Evolutionary conservation across 345 rosid genomes (phyloP).

Genomic region (Syzygium aromaticum): DNA sequence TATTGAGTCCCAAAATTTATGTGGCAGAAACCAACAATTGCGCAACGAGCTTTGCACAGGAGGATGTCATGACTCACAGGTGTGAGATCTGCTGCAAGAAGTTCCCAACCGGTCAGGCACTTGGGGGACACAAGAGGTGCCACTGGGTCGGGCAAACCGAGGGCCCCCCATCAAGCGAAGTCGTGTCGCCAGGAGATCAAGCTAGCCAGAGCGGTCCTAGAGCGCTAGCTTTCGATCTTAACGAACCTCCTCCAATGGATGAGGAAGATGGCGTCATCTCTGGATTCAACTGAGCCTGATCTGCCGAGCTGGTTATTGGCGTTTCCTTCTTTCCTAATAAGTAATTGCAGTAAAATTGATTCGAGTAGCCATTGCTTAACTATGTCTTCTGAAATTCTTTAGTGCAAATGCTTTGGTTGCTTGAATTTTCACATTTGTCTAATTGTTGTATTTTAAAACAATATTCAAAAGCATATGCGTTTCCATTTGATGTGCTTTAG

Average conservation of each 20-base stretch:
- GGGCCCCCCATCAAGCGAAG: background rate
- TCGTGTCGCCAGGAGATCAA: background rate
- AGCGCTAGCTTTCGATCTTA: slow-evolving; percentile 16
- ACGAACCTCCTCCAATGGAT: slow-evolving; percentile 15
- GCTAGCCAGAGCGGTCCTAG: slow-evolving; percentile 5
- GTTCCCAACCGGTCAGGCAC: slow-evolving; percentile 13
- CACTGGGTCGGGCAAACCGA: slow-evolving; percentile 7
- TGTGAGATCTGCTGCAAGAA: slow-evolving; percentile 10
- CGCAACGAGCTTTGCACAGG: background rate
- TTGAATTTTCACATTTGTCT: background rate
- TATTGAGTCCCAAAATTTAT: background rate
- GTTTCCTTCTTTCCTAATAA: background rate
- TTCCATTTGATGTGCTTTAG: background rate
- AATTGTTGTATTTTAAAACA: background rate
- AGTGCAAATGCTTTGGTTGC: background rate
- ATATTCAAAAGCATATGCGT: background rate
- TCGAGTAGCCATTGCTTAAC: background rate
- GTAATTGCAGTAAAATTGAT: background rate
- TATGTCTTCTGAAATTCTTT: background rate
- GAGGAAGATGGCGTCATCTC: slow-evolving; percentile 1
- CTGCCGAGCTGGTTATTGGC: background rate
- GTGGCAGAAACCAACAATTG: background rate
- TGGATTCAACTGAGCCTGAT: background rate
- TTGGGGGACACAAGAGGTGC: slow-evolving; percentile 15
- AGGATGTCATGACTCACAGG: background rate